Evolutionary conservation across 23 red algal genomes (phyloP).

Genomic region (Gracilariopsis chorda): DNA sequence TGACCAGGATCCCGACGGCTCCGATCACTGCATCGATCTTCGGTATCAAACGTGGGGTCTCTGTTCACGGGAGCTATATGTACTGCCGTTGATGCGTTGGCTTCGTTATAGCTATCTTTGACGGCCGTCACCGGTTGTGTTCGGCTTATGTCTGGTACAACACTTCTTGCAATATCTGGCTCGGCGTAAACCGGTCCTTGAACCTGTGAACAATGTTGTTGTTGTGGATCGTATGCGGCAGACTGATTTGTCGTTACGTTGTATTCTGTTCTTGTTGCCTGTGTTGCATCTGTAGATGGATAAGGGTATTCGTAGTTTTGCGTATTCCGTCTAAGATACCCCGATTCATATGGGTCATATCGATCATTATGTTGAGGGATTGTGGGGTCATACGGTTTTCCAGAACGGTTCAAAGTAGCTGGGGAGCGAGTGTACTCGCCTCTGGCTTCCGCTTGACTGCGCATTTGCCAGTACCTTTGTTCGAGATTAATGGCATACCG

Average conservation of each 20-base stretch:
- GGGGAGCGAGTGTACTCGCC: background rate
- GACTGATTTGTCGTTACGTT: background rate
- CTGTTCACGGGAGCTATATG: background rate
- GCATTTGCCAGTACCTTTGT: constrained; percentile 24
- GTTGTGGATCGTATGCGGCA: background rate
- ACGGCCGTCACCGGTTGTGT: background rate
- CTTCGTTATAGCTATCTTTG: background rate
- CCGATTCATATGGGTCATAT: background rate
- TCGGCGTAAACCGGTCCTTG: background rate
- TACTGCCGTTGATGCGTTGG: background rate
- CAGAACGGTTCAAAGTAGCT: background rate
- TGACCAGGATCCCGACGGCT: background rate
- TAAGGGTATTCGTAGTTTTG: background rate
- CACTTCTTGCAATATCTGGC: background rate
- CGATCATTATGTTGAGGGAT: background rate
- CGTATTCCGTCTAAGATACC: background rate
- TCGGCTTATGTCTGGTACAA: background rate
- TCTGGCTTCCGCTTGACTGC: background rate
- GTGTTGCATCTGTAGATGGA: background rate
- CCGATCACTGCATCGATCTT: constrained; percentile 15
- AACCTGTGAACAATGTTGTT: background rate
- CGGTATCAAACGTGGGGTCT: background rate
- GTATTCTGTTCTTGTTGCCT: background rate
- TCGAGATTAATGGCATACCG: background rate
- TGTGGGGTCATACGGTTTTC: background rate